Evolutionary conservation across 345 rosid species (phyloP), one percentile per base, ranked within the genome.

Genomic region (Schrenkiella parvula): DNA sequence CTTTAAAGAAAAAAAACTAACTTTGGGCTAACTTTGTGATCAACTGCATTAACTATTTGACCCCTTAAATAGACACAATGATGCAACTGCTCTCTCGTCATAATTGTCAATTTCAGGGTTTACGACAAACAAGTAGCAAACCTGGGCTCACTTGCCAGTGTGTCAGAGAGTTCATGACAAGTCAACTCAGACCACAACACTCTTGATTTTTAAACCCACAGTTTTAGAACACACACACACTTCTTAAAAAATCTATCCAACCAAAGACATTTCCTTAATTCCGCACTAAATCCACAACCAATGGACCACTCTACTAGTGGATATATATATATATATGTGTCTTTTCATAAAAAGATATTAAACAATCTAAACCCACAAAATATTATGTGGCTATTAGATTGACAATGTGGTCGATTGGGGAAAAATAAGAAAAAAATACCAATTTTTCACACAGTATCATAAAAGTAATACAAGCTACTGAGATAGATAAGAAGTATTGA

Each of bases 131-230:
- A 73, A 73, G 7, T 66, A 66, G 39, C 53, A 58, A 46, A 64
- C 73, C 73, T 74, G 73, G 78, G 73, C 72, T 74, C 68, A 66
- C 78, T 66, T 66, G 73, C 72, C 78, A 74, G 73, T 58, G 78
- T 74, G 78, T 74, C 72, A 65, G 76, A 74, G 78, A 66, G 61
- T 74, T 66, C 42, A 73, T 57, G 77, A 65, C 66, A 73, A 65
- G 77, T 73, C 71, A 73, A 74, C 78, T 58, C 61, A 66, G 62
- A 66, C 68, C 68, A 67, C 59, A 67, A 60, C 70, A 64, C 54
- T 35, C 68, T 67, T 67, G 68, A 21, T 60, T 71, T 60, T 71
- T 72, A 50, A 74, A 66, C 68, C 55, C 52, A 23, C 28, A 74
- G 78, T 38, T 66, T 38, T 37, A 55, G 42, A 47, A 47, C 55